Evolutionary conservation across 2,329 filamentous ascomycete species (phyloP).

Genomic region (Purpureocillium takamizusanense): DNA sequence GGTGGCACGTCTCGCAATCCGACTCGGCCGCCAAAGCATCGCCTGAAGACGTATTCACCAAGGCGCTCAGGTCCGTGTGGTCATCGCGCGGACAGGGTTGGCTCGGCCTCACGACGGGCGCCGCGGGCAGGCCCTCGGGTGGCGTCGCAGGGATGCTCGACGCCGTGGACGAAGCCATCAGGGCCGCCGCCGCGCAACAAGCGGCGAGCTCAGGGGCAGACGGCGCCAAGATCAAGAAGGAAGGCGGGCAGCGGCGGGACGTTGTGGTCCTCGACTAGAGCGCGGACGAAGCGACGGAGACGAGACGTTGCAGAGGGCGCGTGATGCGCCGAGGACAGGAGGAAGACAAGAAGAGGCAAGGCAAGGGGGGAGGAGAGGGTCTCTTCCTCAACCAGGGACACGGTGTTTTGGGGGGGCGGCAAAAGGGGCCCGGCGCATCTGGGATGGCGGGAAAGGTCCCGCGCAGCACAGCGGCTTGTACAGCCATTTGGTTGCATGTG

Average conservation of each 20-base stretch:
- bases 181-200: conserved; percentile 14
- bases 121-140: conserved; percentile 29
- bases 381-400: too few relatives aligned
- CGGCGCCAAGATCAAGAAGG: not conserved
- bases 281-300: not conserved
- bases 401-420: too few relatives aligned
- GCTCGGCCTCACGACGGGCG: conserved; percentile 37
- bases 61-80: conserved; percentile 36
- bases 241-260: conserved; percentile 1
- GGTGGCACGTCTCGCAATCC: conserved; percentile 41
- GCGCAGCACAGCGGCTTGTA: too few relatives aligned
- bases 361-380: too few relatives aligned
- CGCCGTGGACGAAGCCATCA: conserved; percentile 37
- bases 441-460: too few relatives aligned
- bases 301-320: too few relatives aligned
- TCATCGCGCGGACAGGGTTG: conserved; percentile 33
- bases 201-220: not conserved
- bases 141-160: conserved; percentile 37
- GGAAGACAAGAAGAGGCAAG: not conserved
- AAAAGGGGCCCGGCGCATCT: too few relatives aligned
- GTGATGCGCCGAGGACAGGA: not conserved
- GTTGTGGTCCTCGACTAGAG: conserved; percentile 9
- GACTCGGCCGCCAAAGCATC: conserved; percentile 9
- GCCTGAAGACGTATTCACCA: conserved; percentile 24
- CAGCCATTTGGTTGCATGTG: not conserved